Percentiles rank a stretch among this genome's conserved stretches.
phyloP scores from a whole-genome alignment of 768 basidiomycete species.

The Daedaleopsis sinensis region DNA sequence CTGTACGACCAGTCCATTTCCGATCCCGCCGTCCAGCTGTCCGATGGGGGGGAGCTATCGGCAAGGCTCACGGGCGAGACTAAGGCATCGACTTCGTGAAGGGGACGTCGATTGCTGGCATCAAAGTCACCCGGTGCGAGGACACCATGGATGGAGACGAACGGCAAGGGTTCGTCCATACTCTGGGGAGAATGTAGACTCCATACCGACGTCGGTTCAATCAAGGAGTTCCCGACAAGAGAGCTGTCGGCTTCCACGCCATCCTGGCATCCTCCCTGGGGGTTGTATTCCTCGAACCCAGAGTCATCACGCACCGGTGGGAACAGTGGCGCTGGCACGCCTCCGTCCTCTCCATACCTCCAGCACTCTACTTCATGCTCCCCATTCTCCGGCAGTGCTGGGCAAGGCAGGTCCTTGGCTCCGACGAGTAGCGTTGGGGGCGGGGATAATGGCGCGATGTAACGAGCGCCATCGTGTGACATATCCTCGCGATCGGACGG shows the following conservation, averaged over 20 bases:
- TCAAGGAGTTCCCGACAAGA: constrained; percentile 4
- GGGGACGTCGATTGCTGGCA: too few species aligned
- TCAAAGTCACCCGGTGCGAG: neutral
- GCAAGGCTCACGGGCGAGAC: neutral
- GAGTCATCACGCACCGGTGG: constrained; percentile 25
- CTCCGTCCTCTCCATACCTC: constrained; percentile 13
- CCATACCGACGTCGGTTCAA: constrained; percentile 25
- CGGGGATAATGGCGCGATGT: constrained; percentile 22
- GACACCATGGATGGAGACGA: constrained; percentile 9
- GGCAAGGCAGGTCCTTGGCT: constrained; percentile 15
- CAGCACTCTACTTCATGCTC: constrained; percentile 10
- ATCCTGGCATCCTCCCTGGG: constrained; percentile 10
- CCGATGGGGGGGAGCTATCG: neutral
- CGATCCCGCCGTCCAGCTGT: constrained; percentile 5
- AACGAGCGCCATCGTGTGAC: constrained; percentile 17
- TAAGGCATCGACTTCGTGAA: neutral
- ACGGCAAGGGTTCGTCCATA: constrained; percentile 13
- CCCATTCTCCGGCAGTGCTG: constrained; percentile 2
- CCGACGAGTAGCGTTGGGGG: constrained; percentile 21
- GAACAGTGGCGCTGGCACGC: constrained; percentile 12
- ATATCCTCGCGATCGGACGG: constrained; percentile 15
- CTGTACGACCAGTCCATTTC: constrained; percentile 20
- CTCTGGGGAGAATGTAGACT: constrained; percentile 19
- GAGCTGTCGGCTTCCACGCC: constrained; percentile 6
- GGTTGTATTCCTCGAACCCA: constrained; percentile 23